Percentiles rank a stretch among this genome's conserved stretches.
Conservation (phyloP, 176 grass and related monocot genomes). For the Bromus sterilis region DNA sequence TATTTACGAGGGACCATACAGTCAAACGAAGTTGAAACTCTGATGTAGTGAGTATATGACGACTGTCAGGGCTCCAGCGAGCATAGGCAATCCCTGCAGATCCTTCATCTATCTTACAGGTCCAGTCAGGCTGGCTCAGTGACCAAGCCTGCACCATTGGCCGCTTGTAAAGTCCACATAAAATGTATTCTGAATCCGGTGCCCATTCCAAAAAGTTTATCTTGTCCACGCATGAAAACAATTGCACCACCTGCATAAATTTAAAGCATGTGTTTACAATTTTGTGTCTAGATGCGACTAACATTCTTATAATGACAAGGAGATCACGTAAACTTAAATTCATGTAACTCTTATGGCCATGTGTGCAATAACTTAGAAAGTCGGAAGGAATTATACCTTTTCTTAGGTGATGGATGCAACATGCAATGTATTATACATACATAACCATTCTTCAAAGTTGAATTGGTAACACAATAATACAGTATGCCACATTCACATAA, state of each 20-base stretch:
- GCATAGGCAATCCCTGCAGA: conserved; percentile 86
- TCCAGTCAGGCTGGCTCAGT: conserved; percentile 86
- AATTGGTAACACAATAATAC: background rate
- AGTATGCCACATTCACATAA: background rate
- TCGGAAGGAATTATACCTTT: conserved; percentile 6
- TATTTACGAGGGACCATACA: conserved; percentile 93
- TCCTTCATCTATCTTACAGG: conserved; percentile 94
- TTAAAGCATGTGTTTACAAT: conserved; percentile 13
- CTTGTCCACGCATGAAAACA: conserved; percentile 94
- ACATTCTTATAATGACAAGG: background rate
- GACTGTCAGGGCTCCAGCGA: conserved; percentile 92
- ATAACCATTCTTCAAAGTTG: background rate
- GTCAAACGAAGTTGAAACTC: conserved; percentile 96
- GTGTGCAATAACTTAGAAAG: background rate
- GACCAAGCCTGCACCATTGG: conserved; percentile 97
- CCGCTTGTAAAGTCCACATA: conserved; percentile 88
- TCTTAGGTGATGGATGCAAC: background rate
- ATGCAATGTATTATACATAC: conserved; percentile 4
- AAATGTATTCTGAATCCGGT: conserved; percentile 80
- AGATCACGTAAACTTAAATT: background rate
- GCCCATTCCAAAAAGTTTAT: conserved; percentile 97
- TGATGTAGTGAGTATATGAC: conserved; percentile 89
- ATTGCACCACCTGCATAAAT: conserved; percentile 64
- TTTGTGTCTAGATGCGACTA: background rate
- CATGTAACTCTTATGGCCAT: background rate